phyloP scores from a whole-genome alignment of 768 basidiomycete genomes.

The Amanita rubescens region DNA sequence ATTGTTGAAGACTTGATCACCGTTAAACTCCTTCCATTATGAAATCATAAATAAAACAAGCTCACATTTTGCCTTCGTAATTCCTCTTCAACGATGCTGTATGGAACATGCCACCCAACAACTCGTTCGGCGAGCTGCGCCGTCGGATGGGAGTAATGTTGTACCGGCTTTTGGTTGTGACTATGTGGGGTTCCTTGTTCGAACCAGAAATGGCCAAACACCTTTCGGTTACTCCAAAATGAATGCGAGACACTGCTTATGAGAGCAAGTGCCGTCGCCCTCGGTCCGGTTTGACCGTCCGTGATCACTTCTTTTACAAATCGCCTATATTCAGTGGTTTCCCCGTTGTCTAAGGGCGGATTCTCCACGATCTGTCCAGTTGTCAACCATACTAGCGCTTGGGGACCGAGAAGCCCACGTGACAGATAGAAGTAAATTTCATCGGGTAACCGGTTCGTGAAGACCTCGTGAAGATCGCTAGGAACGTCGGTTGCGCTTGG shows the following conservation, averaged over 20 bases:
- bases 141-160: conserved; percentile 73
- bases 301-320: conserved; percentile 97
- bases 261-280: conserved; percentile 85
- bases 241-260: conserved; percentile 72
- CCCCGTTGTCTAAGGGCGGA: conserved; percentile 89
- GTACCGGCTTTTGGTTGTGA: conserved; percentile 47
- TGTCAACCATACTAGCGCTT: conserved; percentile 92
- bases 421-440: conserved; percentile 96
- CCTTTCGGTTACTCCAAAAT: conserved; percentile 76
- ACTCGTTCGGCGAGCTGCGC: conserved; percentile 85
- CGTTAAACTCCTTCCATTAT: background rate
- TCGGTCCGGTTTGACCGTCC: conserved; percentile 88
- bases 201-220: conserved; percentile 73
- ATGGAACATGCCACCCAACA: conserved; percentile 83
- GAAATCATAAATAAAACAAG: conserved; percentile 18
- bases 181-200: conserved; percentile 45
- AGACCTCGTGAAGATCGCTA: conserved; percentile 86
- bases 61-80: conserved; percentile 93
- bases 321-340: conserved; percentile 88
- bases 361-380: conserved; percentile 79
- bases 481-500: conserved; percentile 87
- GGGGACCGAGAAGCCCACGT: conserved; percentile 82
- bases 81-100: conserved; percentile 85
- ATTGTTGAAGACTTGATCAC: conserved; percentile 83
- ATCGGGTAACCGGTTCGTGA: conserved; percentile 90